Conservation (phyloP, 2,329 filamentous ascomycete genomes). For the Ophiostoma perfectum region DNA sequence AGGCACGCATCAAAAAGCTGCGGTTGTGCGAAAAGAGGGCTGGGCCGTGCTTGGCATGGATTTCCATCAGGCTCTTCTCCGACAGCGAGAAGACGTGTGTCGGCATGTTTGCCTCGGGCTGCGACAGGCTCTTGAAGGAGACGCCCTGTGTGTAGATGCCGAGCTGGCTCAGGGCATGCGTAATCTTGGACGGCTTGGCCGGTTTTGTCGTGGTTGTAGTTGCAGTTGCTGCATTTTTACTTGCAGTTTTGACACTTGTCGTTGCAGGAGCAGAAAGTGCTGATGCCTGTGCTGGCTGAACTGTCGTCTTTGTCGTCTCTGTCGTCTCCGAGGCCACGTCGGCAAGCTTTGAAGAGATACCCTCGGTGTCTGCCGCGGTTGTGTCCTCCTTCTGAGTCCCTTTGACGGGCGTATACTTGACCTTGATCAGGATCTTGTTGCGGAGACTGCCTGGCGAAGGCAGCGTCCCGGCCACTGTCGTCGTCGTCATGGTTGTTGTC, state of each 20-base stretch:
- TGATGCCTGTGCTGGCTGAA: slow-evolving; percentile 14
- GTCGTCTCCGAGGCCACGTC: slow-evolving; percentile 14
- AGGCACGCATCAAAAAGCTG: slow-evolving; percentile 77
- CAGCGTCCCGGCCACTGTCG: slow-evolving; percentile 36
- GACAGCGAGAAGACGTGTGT: slow-evolving; percentile 65
- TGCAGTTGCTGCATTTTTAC: slow-evolving; percentile 28
- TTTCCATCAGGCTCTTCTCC: slow-evolving; percentile 58
- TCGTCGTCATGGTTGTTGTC: background rate
- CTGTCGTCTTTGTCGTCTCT: background rate
- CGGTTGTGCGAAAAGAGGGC: slow-evolving; percentile 75
- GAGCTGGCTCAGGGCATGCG: slow-evolving; percentile 66
- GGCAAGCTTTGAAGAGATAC: slow-evolving; percentile 16
- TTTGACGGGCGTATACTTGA: slow-evolving; percentile 58
- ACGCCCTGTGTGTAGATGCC: slow-evolving; percentile 81
- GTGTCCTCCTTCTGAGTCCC: slow-evolving; percentile 15
- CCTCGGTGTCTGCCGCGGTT: background rate
- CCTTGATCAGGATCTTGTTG: slow-evolving; percentile 78
- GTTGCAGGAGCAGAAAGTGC: background rate
- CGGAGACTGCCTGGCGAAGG: slow-evolving; percentile 65
- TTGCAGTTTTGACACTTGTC: too few species aligned
- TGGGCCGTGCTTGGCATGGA: slow-evolving; percentile 45
- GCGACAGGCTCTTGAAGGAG: slow-evolving; percentile 71
- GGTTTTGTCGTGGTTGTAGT: background rate
- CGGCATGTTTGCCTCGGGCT: slow-evolving; percentile 62
- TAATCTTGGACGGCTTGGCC: slow-evolving; percentile 56